Evolutionary conservation across 306 rosid genomes (phyloP), one percentile per base, ranked within the genome.

Genomic region (Dalbergia oliveri): DNA sequence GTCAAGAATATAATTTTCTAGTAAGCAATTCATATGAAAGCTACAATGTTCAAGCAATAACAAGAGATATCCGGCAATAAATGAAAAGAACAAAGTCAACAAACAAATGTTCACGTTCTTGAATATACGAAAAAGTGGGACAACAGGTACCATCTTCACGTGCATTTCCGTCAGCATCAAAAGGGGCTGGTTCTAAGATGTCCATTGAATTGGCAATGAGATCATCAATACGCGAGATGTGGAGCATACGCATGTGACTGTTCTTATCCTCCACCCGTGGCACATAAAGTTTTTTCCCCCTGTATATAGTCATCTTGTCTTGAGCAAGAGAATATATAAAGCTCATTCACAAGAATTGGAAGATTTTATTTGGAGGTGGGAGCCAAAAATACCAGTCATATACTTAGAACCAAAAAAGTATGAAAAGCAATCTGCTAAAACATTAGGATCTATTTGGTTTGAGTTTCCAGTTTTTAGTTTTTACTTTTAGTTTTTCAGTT

Each of bases 241-340:
- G 81, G 70, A 95, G 89, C 99, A 95, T 90, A 54, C 92, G 90
- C 98, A 95, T 93, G 83, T 91, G 86, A 81, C 98, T 87, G 65
- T 95, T 91, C 86, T 89, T 95, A 88, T 95, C 97, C 91, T 93
- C 99, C 84, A 95, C 99, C 8, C 97, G 84, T 4, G 98, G 98
- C 59, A 95, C 99, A 84, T 90, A 87, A 1, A 87, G 89, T 84
- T 79, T 89, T 77, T 89, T 93, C 21, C 82, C 85, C 78, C 83
- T 82, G 88, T 82, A 77, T 60, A 72, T 66, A 33, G 10, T 84
- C 86, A 83, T 87, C 88, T 81, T 80, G 70, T 81, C 86, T 83
- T 81, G 69, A 83, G 12, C 75, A 53, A 23, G 49, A 82, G 68
- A 51, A 85, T 61, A 68, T 13, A 81, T 77, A 54, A 68, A 57